Percentiles rank a stretch among this genome's conserved stretches.
phyloP scores from a whole-genome alignment of 257 asterid genomes.

The Penstemon newberryi region DNA sequence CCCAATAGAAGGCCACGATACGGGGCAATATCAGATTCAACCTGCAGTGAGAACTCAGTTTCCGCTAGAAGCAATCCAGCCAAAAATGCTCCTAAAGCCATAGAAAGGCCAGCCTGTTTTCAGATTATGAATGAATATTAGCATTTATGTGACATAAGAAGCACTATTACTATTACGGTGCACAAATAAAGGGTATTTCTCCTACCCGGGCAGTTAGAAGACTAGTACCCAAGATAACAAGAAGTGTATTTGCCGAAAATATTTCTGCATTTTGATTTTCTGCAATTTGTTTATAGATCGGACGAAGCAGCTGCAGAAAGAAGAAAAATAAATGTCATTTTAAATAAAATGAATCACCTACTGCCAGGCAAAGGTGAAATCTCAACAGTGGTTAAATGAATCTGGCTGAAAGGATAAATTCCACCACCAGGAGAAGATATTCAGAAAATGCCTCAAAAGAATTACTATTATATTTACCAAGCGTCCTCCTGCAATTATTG shows the following conservation, averaged over 20 bases:
- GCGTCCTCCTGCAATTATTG: conserved; percentile 97
- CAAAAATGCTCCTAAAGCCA: conserved; percentile 99
- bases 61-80: conserved; percentile 99
- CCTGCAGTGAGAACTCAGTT: conserved; percentile 98
- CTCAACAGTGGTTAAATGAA: conserved; percentile 12
- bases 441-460: conserved; percentile 27
- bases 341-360: background rate
- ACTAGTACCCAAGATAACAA: conserved; percentile 95
- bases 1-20: conserved; percentile 98
- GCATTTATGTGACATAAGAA: background rate
- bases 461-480: conserved; percentile 46
- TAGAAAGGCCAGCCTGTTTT: conserved; percentile 97
- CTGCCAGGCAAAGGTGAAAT: conserved; percentile 3
- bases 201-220: conserved; percentile 97
- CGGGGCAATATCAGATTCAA: conserved; percentile 99
- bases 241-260: conserved; percentile 97
- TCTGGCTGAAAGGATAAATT: conserved; percentile 2
- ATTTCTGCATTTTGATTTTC: conserved; percentile 99
- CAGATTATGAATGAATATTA: conserved; percentile 11
- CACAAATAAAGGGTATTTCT: conserved; percentile 23
- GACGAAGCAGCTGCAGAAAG: conserved; percentile 81
- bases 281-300: conserved; percentile 93
- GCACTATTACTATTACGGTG: conserved; percentile 20
- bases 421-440: conserved; percentile 25
- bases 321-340: conserved; percentile 17